phyloP scores from a whole-genome alignment of 352 stramenopile species.

The Pilasporangium apinafurcum region DNA sequence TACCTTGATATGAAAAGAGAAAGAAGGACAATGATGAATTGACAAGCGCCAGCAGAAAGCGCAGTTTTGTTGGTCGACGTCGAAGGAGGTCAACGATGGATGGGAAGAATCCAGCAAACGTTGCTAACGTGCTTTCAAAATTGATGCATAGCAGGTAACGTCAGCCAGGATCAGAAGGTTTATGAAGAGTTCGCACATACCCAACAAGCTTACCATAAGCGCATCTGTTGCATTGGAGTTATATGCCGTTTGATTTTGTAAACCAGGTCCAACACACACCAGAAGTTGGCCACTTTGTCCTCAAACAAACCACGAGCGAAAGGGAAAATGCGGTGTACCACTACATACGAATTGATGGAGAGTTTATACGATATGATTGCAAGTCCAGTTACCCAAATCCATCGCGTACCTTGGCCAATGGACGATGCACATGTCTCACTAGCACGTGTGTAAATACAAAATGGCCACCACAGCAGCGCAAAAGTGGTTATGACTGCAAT shows the following conservation, averaged over 20 bases:
- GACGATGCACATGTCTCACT: slow-evolving; percentile 50
- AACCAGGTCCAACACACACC: slow-evolving; percentile 89
- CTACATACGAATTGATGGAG: no score
- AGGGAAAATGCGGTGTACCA: slow-evolving; percentile 93
- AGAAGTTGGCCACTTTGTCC: slow-evolving; percentile 97
- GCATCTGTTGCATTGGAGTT: slow-evolving; percentile 50
- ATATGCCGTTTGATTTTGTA: slow-evolving; percentile 66
- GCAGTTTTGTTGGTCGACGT: slow-evolving; percentile 52
- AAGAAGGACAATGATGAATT: slow-evolving; percentile 93
- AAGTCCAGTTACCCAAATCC: background rate
- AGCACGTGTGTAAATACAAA: slow-evolving; percentile 55
- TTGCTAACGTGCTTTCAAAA: slow-evolving; percentile 56
- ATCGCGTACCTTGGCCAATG: slow-evolving; percentile 48
- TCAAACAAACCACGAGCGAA: slow-evolving; percentile 96
- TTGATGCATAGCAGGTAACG: slow-evolving; percentile 1
- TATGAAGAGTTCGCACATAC: background rate
- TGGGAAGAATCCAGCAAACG: slow-evolving; percentile 81
- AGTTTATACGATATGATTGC: background rate
- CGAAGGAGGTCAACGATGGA: slow-evolving; percentile 72
- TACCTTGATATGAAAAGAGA: slow-evolving; percentile 95
- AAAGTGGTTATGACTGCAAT: slow-evolving; percentile 90
- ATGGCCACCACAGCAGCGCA: slow-evolving; percentile 86
- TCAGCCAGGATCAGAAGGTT: background rate
- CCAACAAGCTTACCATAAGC: slow-evolving; percentile 42
- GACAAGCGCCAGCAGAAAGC: slow-evolving; percentile 77